Evolutionary conservation across 2,329 filamentous ascomycete genomes (phyloP), one percentile per base, ranked within the genome.

Genomic region (Sporothrix inflata): DNA sequence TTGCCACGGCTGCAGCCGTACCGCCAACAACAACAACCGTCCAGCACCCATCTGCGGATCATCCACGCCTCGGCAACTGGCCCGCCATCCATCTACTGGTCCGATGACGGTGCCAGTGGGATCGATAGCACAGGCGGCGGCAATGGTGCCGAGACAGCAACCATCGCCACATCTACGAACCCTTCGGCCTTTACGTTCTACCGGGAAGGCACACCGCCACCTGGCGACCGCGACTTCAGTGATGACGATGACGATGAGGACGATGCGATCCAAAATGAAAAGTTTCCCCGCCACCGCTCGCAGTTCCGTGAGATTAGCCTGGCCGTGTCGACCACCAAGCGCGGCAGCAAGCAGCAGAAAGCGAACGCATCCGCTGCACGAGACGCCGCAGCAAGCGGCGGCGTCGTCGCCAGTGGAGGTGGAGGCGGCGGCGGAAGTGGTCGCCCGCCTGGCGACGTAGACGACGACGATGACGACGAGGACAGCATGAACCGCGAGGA

Each of bases 161-260:
- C 74, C 34, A 70, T 74, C 3, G 72, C 68, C 14, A 69, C 69
- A 8, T 63, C 71, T 21, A 74, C 75, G 53, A 77, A 77, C n/a
- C 74, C 76, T 27, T 76, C 76, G 1, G 77, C 79, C 30, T 81
- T 78, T 73, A 84, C 82, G 0, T 84, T 84, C 49, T 83, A 81
- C 75, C 80, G 81, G 21, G 82, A 83, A 70, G 76, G 75, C 14
- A 82, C 82, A n/a, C 82, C 82, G 14, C 77, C 81, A 14, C 80
- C 79, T 1, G 75, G 70, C 47, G 77, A 74, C 6, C 72, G 74
- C 65, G 69, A 49, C 34, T 73, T 73, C 8, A 63, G 72, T 9
- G 66, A 72, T 53, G 63, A 72, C 14, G 73, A 70, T 7, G 53
- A 24, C 16, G 61, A 63, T 30, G 51, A 47, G 24, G 67, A 67